Evolutionary conservation across 768 basidiomycete species (phyloP).

Genomic region (Amanita polypyramis): DNA sequence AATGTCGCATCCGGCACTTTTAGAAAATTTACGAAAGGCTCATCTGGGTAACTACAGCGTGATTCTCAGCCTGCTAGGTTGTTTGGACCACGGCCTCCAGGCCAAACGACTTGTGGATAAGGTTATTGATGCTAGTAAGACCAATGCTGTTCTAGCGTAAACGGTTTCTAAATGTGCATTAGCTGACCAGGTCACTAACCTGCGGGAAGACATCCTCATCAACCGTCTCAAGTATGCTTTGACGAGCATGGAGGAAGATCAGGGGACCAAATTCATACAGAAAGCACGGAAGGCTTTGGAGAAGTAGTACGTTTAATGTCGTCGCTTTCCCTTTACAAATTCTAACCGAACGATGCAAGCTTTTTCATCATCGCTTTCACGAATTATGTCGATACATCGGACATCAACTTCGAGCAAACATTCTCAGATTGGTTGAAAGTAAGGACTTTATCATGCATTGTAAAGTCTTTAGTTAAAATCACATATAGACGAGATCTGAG

Average conservation of each 20-base stretch:
- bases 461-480: background rate
- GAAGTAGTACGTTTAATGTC: constrained; percentile 63
- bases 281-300: constrained; percentile 72
- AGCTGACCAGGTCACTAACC: constrained; percentile 89
- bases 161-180: background rate
- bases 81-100: constrained; percentile 74
- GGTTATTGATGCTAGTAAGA: constrained; percentile 66
- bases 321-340: background rate
- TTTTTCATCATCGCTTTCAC: constrained; percentile 95
- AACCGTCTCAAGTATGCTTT: constrained; percentile 82
- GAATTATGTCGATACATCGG: constrained; percentile 65
- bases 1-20: constrained; percentile 63
- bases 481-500: constrained; percentile 62
- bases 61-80: constrained; percentile 87
- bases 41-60: constrained; percentile 88
- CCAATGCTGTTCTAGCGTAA: background rate
- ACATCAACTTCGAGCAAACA: constrained; percentile 42
- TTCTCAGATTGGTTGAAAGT: constrained; percentile 89
- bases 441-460: constrained; percentile 6
- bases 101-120: constrained; percentile 88
- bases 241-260: constrained; percentile 60
- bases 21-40: constrained; percentile 85
- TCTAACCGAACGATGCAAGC: constrained; percentile 25
- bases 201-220: constrained; percentile 81
- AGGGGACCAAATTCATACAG: constrained; percentile 43